Percentiles rank a stretch among this genome's conserved stretches.
phyloP scores from a whole-genome alignment of 495 filamentous ascomycete species.

The Aspergillus hancockii region DNA sequence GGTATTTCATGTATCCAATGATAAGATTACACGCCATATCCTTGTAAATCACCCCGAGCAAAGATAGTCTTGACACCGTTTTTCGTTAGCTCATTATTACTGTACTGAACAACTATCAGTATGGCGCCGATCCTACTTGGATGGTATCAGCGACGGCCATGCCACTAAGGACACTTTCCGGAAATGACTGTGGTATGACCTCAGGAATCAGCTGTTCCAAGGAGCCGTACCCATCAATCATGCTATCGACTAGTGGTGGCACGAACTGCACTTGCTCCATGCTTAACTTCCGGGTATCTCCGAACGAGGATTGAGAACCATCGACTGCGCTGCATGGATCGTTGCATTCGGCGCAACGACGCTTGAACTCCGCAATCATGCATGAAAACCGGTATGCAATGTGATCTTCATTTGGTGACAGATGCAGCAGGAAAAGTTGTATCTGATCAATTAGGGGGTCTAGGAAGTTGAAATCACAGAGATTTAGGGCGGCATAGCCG shows the following conservation, averaged over 20 bases:
- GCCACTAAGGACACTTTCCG: slow-evolving; percentile 13
- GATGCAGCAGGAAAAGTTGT: slow-evolving; percentile 39
- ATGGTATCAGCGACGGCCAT: slow-evolving; percentile 11
- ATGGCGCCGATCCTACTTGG: not conserved
- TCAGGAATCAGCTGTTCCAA: slow-evolving; percentile 19
- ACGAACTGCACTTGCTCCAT: slow-evolving; percentile 16
- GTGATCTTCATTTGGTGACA: slow-evolving; percentile 40
- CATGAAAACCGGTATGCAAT: slow-evolving; percentile 32
- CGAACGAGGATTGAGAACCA: slow-evolving; percentile 14
- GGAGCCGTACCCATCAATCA: slow-evolving; percentile 16
- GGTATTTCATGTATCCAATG: not conserved
- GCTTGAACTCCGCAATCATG: slow-evolving; percentile 21
- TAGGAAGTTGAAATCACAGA: slow-evolving; percentile 40
- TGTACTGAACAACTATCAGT: not conserved
- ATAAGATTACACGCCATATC: not conserved
- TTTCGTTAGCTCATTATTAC: not conserved
- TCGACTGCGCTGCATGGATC: slow-evolving; percentile 8
- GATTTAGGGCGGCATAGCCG: slow-evolving; percentile 41
- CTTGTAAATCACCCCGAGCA: not conserved
- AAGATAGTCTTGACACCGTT: not conserved
- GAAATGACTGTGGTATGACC: slow-evolving; percentile 15
- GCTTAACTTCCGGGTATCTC: slow-evolving; percentile 14
- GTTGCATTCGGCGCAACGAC: slow-evolving; percentile 16
- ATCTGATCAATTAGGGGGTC: slow-evolving; percentile 41
- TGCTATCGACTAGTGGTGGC: slow-evolving; percentile 12